phyloP scores from a whole-genome alignment of 495 filamentous ascomycete genomes.

The Penicillium samsonianum region DNA sequence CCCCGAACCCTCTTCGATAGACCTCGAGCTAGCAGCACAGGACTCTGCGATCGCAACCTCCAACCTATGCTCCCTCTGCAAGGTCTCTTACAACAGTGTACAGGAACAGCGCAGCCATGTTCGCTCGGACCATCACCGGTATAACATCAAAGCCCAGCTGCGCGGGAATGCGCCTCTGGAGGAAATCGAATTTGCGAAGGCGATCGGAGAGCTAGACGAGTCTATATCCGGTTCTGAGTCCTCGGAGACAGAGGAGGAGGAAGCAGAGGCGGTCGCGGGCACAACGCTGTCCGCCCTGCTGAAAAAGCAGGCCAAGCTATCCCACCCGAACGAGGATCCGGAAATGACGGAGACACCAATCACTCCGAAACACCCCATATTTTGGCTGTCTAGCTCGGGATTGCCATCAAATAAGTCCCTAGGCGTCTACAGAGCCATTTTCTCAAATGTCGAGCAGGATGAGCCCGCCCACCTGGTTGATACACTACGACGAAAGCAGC shows the following conservation, averaged over 20 bases:
- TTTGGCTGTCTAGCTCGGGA: slow-evolving; percentile 80
- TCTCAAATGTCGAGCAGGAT: slow-evolving; percentile 69
- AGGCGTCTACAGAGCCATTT: slow-evolving; percentile 83
- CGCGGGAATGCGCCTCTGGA: slow-evolving; percentile 65
- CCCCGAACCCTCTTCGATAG: slow-evolving; percentile 19
- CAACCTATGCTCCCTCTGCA: slow-evolving; percentile 81
- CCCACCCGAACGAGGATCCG: slow-evolving; percentile 52
- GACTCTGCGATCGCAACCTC: slow-evolving; percentile 57
- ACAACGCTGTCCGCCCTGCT: slow-evolving; percentile 70
- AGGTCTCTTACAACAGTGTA: slow-evolving; percentile 65
- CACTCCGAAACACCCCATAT: slow-evolving; percentile 68
- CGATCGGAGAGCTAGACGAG: slow-evolving; percentile 81
- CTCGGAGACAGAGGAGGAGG: slow-evolving; percentile 57
- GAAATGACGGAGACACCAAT: slow-evolving; percentile 52
- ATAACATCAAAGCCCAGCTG: slow-evolving; percentile 90
- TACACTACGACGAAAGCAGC: slow-evolving; percentile 70
- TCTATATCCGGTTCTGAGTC: slow-evolving; percentile 84
- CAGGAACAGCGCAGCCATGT: slow-evolving; percentile 84
- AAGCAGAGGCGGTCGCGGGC: slow-evolving; percentile 55
- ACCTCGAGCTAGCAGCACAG: slow-evolving; percentile 34
- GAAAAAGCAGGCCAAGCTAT: slow-evolving; percentile 78
- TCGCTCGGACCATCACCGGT: slow-evolving; percentile 88
- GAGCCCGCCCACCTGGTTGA: slow-evolving; percentile 61
- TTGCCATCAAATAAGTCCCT: slow-evolving; percentile 77
- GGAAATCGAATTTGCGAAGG: slow-evolving; percentile 79